Evolutionary conservation across 129 eudicot genomes (phyloP).

Genomic region (Deinandra increscens): DNA sequence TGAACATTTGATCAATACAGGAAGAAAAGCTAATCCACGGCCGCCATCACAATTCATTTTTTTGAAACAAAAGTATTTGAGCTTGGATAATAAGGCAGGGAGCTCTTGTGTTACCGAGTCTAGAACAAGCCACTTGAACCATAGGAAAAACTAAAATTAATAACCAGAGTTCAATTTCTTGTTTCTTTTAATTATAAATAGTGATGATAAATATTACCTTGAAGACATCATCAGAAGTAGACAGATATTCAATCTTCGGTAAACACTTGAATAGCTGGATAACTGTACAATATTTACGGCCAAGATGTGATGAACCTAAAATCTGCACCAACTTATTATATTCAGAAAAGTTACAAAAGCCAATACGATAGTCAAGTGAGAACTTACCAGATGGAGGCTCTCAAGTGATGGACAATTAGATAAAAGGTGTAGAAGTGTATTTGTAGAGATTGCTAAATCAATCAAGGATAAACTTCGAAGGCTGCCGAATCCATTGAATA

Average conservation of each 20-base stretch:
- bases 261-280: background rate
- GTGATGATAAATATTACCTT: background rate
- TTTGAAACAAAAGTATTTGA: constrained; percentile 4
- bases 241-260: background rate
- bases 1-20: constrained; percentile 8
- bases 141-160: constrained; percentile 1
- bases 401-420: constrained; percentile 9
- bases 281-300: background rate
- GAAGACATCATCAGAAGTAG: background rate
- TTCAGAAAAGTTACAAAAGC: background rate
- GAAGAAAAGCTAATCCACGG: background rate
- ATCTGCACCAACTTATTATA: background rate
- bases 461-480: background rate
- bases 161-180: background rate
- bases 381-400: background rate
- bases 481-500: background rate
- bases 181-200: background rate
- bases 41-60: background rate
- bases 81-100: constrained; percentile 11
- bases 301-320: background rate
- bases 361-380: background rate
- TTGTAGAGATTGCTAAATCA: background rate
- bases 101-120: background rate
- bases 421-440: background rate
- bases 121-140: background rate